Evolutionary conservation across 1,284 basidiomycete species (phyloP).

Genomic region (Xerocomus nothofagi): DNA sequence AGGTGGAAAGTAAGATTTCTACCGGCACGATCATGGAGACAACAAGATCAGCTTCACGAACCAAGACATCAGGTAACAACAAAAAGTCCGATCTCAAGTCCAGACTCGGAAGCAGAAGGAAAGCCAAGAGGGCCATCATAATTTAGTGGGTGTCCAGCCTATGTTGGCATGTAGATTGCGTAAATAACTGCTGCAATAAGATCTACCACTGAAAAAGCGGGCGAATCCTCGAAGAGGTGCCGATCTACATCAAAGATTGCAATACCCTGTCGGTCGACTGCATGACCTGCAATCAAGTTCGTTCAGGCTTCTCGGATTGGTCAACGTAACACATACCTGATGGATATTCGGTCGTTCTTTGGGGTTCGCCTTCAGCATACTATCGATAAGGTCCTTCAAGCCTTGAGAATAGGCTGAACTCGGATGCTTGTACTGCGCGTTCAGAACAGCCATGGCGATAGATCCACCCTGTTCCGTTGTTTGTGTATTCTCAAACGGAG

Average conservation of each 20-base stretch:
- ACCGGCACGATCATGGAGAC: neutral
- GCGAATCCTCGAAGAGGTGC: slow-evolving; percentile 4
- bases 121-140: slow-evolving; percentile 8
- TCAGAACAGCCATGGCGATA: slow-evolving; percentile 93
- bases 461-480: slow-evolving; percentile 87
- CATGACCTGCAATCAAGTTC: slow-evolving; percentile 56
- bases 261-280: slow-evolving; percentile 65
- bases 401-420: slow-evolving; percentile 78
- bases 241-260: slow-evolving; percentile 50
- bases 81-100: slow-evolving; percentile 8
- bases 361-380: slow-evolving; percentile 81
- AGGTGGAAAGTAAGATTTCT: slow-evolving; percentile 1
- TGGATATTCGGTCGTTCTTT: slow-evolving; percentile 81
- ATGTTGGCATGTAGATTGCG: slow-evolving; percentile 7
- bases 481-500: slow-evolving; percentile 88
- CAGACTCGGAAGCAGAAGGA: slow-evolving; percentile 1
- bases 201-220: slow-evolving; percentile 8
- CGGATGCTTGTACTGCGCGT: slow-evolving; percentile 88
- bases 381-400: slow-evolving; percentile 78
- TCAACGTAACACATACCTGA: slow-evolving; percentile 50
- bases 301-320: neutral
- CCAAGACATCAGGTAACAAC: neutral
- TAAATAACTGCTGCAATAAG: slow-evolving; percentile 13
- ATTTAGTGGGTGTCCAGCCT: slow-evolving; percentile 1
- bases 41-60: slow-evolving; percentile 3